A percentile compares a stretch with the other conserved stretches of the same genome.
Evolutionary conservation across 257 asterid genomes (phyloP).

Genomic region (Lycium barbarum): DNA sequence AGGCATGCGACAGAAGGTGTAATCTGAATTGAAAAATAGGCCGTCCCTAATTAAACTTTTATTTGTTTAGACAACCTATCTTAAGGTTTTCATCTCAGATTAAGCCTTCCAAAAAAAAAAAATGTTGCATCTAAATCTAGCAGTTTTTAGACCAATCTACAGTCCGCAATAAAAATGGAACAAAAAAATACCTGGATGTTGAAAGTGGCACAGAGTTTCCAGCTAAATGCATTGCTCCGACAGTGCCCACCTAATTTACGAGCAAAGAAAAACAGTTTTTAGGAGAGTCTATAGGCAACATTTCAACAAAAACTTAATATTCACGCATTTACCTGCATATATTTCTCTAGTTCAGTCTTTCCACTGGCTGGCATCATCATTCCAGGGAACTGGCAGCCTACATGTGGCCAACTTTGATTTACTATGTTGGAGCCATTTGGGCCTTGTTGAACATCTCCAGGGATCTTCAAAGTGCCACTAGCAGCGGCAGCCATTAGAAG

Average conservation of each 20-base stretch:
- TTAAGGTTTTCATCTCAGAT: neutral
- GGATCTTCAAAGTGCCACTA: constrained; percentile 56
- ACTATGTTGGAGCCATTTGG: constrained; percentile 56
- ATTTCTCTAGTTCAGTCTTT: constrained; percentile 56
- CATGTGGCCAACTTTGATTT: constrained; percentile 72
- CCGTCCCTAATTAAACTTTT: neutral
- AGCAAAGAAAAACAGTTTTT: constrained; percentile 32
- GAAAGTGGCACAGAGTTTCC: constrained; percentile 63
- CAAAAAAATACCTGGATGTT: constrained; percentile 57
- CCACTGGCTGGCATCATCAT: constrained; percentile 67
- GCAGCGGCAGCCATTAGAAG: constrained; percentile 58
- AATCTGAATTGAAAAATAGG: neutral
- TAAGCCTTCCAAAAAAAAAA: neutral
- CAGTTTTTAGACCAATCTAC: neutral
- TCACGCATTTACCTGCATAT: constrained; percentile 62
- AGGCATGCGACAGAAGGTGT: no score
- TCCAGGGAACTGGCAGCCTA: constrained; percentile 73
- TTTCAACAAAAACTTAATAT: neutral
- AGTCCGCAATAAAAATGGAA: neutral
- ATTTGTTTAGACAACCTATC: neutral
- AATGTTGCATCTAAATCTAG: constrained; percentile 7
- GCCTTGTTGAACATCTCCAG: constrained; percentile 57
- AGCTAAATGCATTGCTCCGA: constrained; percentile 53
- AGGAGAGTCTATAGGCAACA: neutral
- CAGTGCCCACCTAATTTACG: constrained; percentile 64